Conservation (phyloP, 306 rosid species). For the Cucumis cinereus region DNA sequence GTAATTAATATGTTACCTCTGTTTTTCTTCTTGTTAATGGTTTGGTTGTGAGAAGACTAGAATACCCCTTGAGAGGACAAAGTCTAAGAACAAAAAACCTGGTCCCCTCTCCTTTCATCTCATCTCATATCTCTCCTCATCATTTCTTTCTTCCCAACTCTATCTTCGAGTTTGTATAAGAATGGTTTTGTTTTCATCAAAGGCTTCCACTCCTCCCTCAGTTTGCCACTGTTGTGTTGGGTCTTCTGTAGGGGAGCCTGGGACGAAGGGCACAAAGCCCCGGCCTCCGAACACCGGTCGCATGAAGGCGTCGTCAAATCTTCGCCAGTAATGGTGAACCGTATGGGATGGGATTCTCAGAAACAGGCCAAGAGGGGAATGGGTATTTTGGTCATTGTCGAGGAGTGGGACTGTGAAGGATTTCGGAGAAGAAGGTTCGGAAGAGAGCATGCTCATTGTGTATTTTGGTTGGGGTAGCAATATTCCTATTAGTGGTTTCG, state of each 20-base stretch:
- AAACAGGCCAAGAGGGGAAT: constrained; percentile 37
- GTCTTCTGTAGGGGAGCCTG: constrained; percentile 69
- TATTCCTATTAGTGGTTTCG: constrained; percentile 76
- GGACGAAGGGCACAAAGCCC: constrained; percentile 77
- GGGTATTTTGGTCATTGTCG: constrained; percentile 21
- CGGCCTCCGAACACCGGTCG: constrained; percentile 87
- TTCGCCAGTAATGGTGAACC: constrained; percentile 86
- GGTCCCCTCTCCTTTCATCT: not conserved
- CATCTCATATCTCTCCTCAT: too few species aligned
- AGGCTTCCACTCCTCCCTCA: constrained; percentile 1
- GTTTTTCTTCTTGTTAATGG: too few species aligned
- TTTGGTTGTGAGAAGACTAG: too few species aligned
- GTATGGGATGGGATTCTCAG: constrained; percentile 44
- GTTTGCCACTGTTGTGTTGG: constrained; percentile 31
- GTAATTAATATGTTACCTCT: not conserved
- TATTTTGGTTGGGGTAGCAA: constrained; percentile 62
- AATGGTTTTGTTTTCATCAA: not conserved
- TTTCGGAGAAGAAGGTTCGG: constrained; percentile 65
- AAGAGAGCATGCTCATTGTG: constrained; percentile 21
- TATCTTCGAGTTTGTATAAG: not conserved
- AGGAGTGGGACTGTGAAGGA: constrained; percentile 54
- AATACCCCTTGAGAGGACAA: not conserved
- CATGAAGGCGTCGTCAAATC: constrained; percentile 74
- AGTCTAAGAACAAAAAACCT: not conserved
- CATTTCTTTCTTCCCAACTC: not conserved